Evolutionary conservation across 169 alveolate genomes (phyloP), one percentile per base, ranked within the genome.

Genomic region (Plasmodium berghei): DNA sequence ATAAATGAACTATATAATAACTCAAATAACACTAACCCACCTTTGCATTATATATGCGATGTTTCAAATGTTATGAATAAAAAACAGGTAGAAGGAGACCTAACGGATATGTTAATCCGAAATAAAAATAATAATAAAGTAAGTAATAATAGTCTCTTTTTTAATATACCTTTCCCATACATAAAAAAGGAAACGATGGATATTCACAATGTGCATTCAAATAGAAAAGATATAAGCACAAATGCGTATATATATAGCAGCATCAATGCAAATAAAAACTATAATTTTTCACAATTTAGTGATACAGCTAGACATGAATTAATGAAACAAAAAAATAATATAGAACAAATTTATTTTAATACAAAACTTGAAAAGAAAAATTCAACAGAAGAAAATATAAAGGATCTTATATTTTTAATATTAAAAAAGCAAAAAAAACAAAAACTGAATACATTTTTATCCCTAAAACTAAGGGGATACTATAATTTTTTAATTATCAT

Each of bases 391-490:
- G 70, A 77, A 42, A 48, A 64, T 12, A 45, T 77, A 63, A 63
- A 56, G 2, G 63, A 63, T 28, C 55, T 77, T n/a, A 77, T 59
- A 49, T 40, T 52, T 54, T 77, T 77, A 64, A 18, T 77, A 64
- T 59, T 77, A 62, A 77, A 63, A 63, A 56, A 63, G 10, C 89
- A 77, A 40, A 77, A 40, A 49, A 24, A 77, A 26, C 52, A 24
- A 54, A 77, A 63, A 26, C 58, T 58, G 24, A 54, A 77, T n/a
- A 18, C 8, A 49, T 77, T 77, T 63, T 77, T 77, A n/a, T 77
- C 54, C 66, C 66, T 77, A 46, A 77, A 77, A 77, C 24, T 77
- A 49, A 77, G 89, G 62, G 28, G 20, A 77, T 77, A 77, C 48
- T 22, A 24, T 42, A 77, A 77, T 56, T 28, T 26, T 40, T 62